Base-by-base conservation (phyloP, 306 rosid genomes). In the Macrotyloma uniflorum region DNA sequence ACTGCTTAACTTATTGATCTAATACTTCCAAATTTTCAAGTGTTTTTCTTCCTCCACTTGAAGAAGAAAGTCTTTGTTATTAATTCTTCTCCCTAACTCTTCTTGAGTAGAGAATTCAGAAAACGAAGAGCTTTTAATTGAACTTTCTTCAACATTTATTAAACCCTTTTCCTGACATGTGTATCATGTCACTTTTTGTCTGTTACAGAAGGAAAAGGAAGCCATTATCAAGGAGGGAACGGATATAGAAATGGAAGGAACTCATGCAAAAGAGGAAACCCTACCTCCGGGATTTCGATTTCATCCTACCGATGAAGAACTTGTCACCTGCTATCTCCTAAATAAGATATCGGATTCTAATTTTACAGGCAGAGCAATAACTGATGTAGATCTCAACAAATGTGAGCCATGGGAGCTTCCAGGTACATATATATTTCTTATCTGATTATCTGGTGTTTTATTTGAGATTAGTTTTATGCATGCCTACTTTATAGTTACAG, bases 391-490 rank as follows among this genome's bases (percentile, higher is more conserved):
- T 85, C 98, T 95, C 85, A 95, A 92, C 84, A 95, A 95, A 65
- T 89, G 86, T 45, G 98, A 95, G 69, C 98, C 98, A 4, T 95
- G 98, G 97, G 98, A 95, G n/a, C 97, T 95, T 4, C 98, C 98
- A 67, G 98, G 98, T 95, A 68, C 69, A 3, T 46, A 26, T 6
- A 2, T 15, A 14, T 10, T 62, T 30, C 0, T 51, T 51, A 16
- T 55, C 46, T 71, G 49, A 15, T 7, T 46, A 36, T n/a, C n/a
- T n/a, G n/a, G n/a, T n/a, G n/a, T n/a, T 71, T 72, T 53, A 54
- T 13, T 36, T 72, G 5, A 14, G n/a, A 55, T 55, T 35, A 6
- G 23, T 35, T 72, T 12, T 49, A 22, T 72, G 76, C 65, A 53
- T 20, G 19, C 5, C 19, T 18, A 32, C 20, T 71, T 32, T 35